Percentiles rank a stretch among this genome's conserved stretches.
Conservation (phyloP, 2,329 filamentous ascomycete species). For the Cyphellophora attinorum region DNA sequence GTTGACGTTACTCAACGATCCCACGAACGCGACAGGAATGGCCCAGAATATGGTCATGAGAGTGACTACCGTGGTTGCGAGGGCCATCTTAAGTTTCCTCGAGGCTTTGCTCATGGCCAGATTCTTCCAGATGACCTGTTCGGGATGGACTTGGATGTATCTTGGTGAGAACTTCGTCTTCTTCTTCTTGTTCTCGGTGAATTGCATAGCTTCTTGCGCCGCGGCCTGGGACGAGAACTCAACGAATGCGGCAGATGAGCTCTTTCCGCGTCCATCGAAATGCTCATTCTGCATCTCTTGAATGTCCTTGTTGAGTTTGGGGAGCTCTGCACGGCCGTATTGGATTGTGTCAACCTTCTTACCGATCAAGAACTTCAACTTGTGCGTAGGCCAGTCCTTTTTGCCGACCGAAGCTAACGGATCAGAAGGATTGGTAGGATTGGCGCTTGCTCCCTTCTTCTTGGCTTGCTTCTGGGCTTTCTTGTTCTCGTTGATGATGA, state of each 20-base stretch:
- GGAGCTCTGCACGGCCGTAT: conserved; percentile 68
- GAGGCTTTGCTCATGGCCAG: conserved; percentile 58
- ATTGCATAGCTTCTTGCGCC: conserved; percentile 75
- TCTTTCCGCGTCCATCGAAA: conserved; percentile 52
- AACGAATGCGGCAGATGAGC: conserved; percentile 72
- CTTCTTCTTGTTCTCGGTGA: conserved; percentile 4
- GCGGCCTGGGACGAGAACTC: conserved; percentile 75
- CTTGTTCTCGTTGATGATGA: conserved; percentile 67
- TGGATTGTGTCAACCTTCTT: conserved; percentile 31
- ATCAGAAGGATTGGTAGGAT: conserved; percentile 5
- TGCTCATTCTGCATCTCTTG: conserved; percentile 56
- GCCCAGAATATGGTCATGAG: conserved; percentile 82
- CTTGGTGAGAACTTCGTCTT: conserved; percentile 70
- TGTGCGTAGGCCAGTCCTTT: conserved; percentile 66
- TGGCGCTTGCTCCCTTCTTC: conserved; percentile 29
- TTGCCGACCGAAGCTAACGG: conserved; percentile 47
- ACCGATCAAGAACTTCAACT: conserved; percentile 57
- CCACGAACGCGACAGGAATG: conserved; percentile 66
- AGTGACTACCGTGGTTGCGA: conserved; percentile 59
- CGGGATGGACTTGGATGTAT: conserved; percentile 70
- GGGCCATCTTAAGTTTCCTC: conserved; percentile 54
- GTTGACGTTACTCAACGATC: conserved; percentile 75
- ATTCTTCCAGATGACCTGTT: conserved; percentile 82
- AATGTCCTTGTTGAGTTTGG: conserved; percentile 61
- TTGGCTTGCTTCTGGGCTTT: conserved; percentile 36